A percentile compares a stretch with the other conserved stretches of the same genome.
Conservation (phyloP, 768 basidiomycete species). For the Lepiota brunneoincarnata region DNA sequence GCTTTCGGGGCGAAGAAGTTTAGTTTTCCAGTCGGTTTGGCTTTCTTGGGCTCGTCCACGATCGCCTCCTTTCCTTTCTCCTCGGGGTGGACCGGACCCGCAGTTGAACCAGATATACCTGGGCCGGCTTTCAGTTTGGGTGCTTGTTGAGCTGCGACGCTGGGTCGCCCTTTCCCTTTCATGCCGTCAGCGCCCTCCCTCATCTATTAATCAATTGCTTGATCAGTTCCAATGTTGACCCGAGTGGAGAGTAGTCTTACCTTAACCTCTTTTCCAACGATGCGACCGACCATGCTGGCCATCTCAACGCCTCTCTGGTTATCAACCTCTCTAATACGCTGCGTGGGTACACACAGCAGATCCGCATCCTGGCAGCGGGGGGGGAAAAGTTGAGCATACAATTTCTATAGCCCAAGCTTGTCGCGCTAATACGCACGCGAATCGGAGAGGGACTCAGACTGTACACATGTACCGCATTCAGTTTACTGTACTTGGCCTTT, state of each 20-base stretch:
- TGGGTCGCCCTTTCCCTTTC: slow-evolving; percentile 28
- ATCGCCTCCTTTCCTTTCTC: slow-evolving; percentile 16
- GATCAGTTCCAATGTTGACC: neutral
- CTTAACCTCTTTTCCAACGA: slow-evolving; percentile 37
- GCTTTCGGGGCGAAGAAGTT: slow-evolving; percentile 14
- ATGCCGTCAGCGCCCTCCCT: slow-evolving; percentile 13
- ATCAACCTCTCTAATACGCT: slow-evolving; percentile 38
- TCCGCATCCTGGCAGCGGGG: slow-evolving; percentile 38
- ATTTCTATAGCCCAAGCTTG: slow-evolving; percentile 5
- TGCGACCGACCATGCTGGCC: slow-evolving; percentile 43
- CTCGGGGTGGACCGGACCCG: slow-evolving; percentile 15
- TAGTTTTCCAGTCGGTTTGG: slow-evolving; percentile 16
- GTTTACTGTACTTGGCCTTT: slow-evolving; percentile 46
- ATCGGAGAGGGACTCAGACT: slow-evolving; percentile 66
- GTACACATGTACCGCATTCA: slow-evolving; percentile 67
- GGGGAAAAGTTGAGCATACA: neutral
- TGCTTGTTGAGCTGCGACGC: slow-evolving; percentile 33
- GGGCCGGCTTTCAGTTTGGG: slow-evolving; percentile 12
- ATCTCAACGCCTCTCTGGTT: slow-evolving; percentile 38
- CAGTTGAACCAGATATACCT: neutral
- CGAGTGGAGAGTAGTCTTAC: slow-evolving; percentile 29
- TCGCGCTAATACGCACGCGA: slow-evolving; percentile 37
- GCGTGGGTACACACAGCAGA: slow-evolving; percentile 39
- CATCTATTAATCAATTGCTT: slow-evolving; percentile 15
- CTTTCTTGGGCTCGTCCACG: slow-evolving; percentile 9